A percentile compares a stretch with the other conserved stretches of the same genome.
These are phyloP conservation scores for Fusarium cicatricum DNA, from an alignment of 2,329 filamentous ascomycete species.

Conservation along the genomic window DNA sequence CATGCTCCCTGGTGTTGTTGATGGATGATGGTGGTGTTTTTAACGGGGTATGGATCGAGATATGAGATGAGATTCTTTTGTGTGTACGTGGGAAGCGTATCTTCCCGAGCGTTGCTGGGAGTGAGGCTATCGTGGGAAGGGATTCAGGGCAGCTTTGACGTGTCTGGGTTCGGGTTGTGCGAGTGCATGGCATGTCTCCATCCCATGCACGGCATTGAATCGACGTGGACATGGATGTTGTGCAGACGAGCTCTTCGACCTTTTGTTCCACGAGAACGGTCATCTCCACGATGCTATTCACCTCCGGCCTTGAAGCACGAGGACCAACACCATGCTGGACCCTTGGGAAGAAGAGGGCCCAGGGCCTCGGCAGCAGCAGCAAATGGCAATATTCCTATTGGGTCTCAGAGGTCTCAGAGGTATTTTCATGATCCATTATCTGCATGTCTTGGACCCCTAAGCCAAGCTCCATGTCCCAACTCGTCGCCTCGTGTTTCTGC, in stretches of 20 bases:
- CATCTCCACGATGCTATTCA: neutral
- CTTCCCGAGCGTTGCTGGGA: constrained; percentile 1
- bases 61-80: neutral
- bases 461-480: neutral
- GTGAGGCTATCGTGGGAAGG: neutral
- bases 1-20: neutral
- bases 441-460: constrained; percentile 12
- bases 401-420: neutral
- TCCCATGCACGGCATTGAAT: constrained; percentile 23
- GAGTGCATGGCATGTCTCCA: neutral
- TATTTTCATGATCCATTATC: neutral
- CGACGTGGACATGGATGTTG: constrained; percentile 8
- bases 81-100: neutral
- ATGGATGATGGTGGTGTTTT: neutral
- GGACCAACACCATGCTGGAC: constrained; percentile 3
- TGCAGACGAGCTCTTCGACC: constrained; percentile 2
- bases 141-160: neutral
- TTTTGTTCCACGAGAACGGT: neutral
- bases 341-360: neutral
- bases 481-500: neutral
- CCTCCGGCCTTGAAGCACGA: neutral
- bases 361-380: neutral
- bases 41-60: constrained; percentile 7
- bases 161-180: constrained; percentile 7
- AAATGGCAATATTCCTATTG: constrained; percentile 2